Percentiles rank a stretch among this genome's conserved stretches.
phyloP scores from a whole-genome alignment of 495 filamentous ascomycete genomes.

The Massariosphaeria phaeospora region DNA sequence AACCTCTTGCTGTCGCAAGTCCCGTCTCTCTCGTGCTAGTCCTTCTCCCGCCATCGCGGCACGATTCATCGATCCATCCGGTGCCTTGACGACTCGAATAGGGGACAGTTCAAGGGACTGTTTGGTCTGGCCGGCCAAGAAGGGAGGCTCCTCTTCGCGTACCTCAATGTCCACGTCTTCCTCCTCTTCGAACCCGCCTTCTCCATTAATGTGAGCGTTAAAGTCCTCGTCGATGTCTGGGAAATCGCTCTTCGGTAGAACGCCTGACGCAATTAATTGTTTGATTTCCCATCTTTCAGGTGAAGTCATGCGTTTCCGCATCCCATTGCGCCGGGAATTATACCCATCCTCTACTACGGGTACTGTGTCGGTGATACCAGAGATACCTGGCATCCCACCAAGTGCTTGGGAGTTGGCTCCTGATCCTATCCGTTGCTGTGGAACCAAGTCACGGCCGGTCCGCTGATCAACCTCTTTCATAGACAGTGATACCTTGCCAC shows the following conservation, averaged over 20 bases:
- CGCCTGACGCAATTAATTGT: constrained; percentile 91
- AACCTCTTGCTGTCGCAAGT: constrained; percentile 80
- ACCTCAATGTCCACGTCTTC: constrained; percentile 98
- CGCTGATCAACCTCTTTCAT: constrained; percentile 98
- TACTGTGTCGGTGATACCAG: constrained; percentile 45
- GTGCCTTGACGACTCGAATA: constrained; percentile 93
- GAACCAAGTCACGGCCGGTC: constrained; percentile 77
- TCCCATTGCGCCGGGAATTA: constrained; percentile 51
- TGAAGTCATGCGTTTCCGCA: constrained; percentile 88
- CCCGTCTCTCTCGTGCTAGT: constrained; percentile 85
- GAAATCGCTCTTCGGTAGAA: constrained; percentile 83
- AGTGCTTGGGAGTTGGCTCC: constrained; percentile 87
- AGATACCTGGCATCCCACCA: constrained; percentile 45
- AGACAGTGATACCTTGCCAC: constrained; percentile 72
- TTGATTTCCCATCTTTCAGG: constrained; percentile 97
- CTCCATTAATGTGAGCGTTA: constrained; percentile 76
- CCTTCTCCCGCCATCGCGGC: constrained; percentile 89
- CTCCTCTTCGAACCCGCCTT: constrained; percentile 87
- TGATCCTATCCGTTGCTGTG: constrained; percentile 75
- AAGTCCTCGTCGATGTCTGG: constrained; percentile 95
- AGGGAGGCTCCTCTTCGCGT: constrained; percentile 91
- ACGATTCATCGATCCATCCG: constrained; percentile 90
- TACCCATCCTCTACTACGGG: constrained; percentile 62
- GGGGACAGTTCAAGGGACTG: constrained; percentile 91
- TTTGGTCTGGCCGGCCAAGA: constrained; percentile 92